Evolutionary conservation across 768 basidiomycete species (phyloP), one percentile per base, ranked within the genome.

Genomic region (Mycena vulgaris): DNA sequence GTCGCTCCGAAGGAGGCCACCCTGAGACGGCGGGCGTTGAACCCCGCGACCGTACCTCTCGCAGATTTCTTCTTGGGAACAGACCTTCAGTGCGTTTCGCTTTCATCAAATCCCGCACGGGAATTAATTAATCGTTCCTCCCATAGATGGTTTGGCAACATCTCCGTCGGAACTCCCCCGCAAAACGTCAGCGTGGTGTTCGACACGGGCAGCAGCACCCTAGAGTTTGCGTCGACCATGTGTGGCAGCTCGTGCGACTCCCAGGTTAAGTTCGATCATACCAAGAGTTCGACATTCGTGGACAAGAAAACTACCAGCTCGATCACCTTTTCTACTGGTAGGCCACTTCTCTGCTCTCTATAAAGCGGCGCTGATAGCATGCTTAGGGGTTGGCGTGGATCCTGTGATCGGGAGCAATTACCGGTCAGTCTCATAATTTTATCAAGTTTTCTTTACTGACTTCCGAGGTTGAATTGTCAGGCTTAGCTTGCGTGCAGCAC

Each of bases 51-150:
- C 27, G 78, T 86, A 33, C 86, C 86, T 39, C 79, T 89, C 14
- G 80, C 78, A 25, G 87, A 89, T 78, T 87, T 86, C 75, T 89
- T 88, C 80, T 70, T 82, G 59, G 88, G 88, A 51, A 89, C 88
- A 42, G 88, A 89, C 77, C 82, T 89, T 33, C 88, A 89, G 86
- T 89, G 70, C 75, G 83, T 72, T 27, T 14, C 52, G 8, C 69
- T 63, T 35, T 47, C 31, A 42, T n/a, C 28, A 27, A 49, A 40
- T 37, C 33, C 19, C 48, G 30, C 33, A 30, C 55, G 51, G 58
- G 49, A n/a, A n/a, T n/a, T 60, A 57, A 71, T 48, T 48, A 62
- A 27, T 51, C 56, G 39, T 67, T 6, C 51, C 58, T 30, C 31
- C 21, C 21, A n/a, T 55, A 88, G 86, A 77, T 87, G 88, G 87